Percentiles rank a stretch among this genome's conserved stretches.
These are phyloP conservation scores for Diplocarpon rosae DNA, from an alignment of 2,329 filamentous ascomycete species.

Conservation along the genomic window DNA sequence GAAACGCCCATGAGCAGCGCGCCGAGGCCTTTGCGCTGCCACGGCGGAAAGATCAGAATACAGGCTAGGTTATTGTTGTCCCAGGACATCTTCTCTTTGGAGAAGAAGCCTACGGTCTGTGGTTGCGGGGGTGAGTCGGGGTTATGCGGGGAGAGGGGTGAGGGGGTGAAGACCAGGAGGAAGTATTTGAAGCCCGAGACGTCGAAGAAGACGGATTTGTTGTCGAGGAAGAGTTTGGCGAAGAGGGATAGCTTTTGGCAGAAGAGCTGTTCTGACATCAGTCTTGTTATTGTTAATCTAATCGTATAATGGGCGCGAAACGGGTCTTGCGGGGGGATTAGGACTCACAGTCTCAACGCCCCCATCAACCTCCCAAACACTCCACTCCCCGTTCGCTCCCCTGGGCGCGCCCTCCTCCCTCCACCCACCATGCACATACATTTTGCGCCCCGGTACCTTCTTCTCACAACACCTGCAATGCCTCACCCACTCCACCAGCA, in stretches of 20 bases:
- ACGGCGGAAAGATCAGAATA: conserved; percentile 90
- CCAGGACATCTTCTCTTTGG: conserved; percentile 98
- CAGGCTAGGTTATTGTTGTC: conserved; percentile 97
- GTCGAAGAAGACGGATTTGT: conserved; percentile 97
- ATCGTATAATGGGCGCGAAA: neutral
- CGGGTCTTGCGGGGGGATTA: too few species aligned
- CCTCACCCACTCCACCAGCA: conserved; percentile 45
- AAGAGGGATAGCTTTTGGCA: conserved; percentile 94
- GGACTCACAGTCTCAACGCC: conserved; percentile 59
- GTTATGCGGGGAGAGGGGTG: conserved; percentile 33
- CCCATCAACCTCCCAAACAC: conserved; percentile 87
- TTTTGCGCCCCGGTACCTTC: conserved; percentile 52
- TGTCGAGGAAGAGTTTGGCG: conserved; percentile 94
- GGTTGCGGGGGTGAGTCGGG: conserved; percentile 31
- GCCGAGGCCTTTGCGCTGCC: conserved; percentile 83
- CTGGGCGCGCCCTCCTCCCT: conserved; percentile 25
- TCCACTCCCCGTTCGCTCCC: conserved; percentile 60
- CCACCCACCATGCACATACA: conserved; percentile 55
- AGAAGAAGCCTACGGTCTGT: conserved; percentile 90
- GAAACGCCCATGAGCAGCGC: conserved; percentile 84
- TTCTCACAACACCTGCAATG: conserved; percentile 48
- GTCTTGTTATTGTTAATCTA: too few species aligned
- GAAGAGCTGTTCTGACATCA: conserved; percentile 48
- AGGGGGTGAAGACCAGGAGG: conserved; percentile 59
- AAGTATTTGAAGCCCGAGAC: conserved; percentile 93